A percentile compares a stretch with the other conserved stretches of the same genome.
phyloP scores from a whole-genome alignment of 768 basidiomycete genomes.

The Pleurotus tuoliensis region DNA sequence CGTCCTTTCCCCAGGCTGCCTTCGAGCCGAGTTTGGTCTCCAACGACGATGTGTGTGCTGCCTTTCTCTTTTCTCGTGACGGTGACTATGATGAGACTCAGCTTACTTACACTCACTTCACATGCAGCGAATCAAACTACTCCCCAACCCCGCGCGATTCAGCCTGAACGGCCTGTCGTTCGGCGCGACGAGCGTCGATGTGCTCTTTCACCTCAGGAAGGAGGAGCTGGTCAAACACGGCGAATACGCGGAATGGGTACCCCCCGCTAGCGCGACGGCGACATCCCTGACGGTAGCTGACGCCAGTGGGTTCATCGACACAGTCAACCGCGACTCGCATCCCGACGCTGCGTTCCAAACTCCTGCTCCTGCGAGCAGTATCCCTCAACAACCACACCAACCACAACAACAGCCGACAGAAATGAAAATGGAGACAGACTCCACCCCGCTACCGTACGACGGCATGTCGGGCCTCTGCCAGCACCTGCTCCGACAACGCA shows the following conservation, averaged over 20 bases:
- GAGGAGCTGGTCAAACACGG: constrained; percentile 75
- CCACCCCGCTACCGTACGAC: constrained; percentile 49
- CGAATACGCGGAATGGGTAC: constrained; percentile 16
- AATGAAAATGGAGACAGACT: constrained; percentile 41
- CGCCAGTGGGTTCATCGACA: not conserved
- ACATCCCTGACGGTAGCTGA: not conserved
- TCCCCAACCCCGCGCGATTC: constrained; percentile 88
- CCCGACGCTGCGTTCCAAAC: not conserved
- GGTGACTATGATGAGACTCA: not conserved
- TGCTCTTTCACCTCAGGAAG: constrained; percentile 83
- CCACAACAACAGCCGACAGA: not conserved
- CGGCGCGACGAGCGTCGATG: constrained; percentile 79
- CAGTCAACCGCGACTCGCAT: not conserved
- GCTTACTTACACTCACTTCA: constrained; percentile 31
- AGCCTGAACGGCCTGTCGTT: constrained; percentile 82
- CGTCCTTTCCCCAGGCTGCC: constrained; percentile 76
- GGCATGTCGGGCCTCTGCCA: constrained; percentile 75
- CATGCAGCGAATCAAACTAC: constrained; percentile 65
- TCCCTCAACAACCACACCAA: too few species aligned
- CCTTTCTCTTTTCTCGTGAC: not conserved
- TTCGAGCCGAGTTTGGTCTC: constrained; percentile 22
- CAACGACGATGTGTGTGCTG: constrained; percentile 47
- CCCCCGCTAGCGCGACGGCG: not conserved
- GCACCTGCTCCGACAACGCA: constrained; percentile 83
- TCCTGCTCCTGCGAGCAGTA: too few species aligned